phyloP scores from a whole-genome alignment of 2,329 filamentous ascomycete species.

The Pseudogymnoascus sp. region DNA sequence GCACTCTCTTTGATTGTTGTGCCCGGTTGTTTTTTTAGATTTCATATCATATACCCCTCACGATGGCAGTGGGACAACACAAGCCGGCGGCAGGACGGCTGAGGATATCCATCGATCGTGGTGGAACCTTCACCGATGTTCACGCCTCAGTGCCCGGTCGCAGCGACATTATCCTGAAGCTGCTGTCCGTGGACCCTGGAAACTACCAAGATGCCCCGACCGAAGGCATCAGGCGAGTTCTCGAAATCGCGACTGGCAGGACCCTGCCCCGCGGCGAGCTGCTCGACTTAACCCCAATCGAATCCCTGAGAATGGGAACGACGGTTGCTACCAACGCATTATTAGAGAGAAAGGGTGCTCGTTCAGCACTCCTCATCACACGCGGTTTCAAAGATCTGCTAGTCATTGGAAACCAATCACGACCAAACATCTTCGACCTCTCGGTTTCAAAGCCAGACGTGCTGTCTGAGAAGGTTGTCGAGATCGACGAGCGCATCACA shows the following conservation, averaged over 20 bases:
- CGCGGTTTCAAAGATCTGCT: slow-evolving; percentile 66
- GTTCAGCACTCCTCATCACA: slow-evolving; percentile 62
- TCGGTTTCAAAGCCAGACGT: slow-evolving; percentile 59
- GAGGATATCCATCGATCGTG: slow-evolving; percentile 35
- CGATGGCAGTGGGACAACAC: slow-evolving; percentile 1
- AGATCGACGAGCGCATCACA: slow-evolving; percentile 65
- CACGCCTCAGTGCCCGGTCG: slow-evolving; percentile 53
- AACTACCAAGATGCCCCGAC: slow-evolving; percentile 63
- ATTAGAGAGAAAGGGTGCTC: slow-evolving; percentile 65
- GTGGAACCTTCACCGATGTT: slow-evolving; percentile 68
- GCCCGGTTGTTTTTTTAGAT: neutral
- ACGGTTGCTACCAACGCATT: slow-evolving; percentile 70
- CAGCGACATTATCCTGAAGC: slow-evolving; percentile 64
- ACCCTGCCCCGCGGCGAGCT: slow-evolving; percentile 53
- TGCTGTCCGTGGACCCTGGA: slow-evolving; percentile 65
- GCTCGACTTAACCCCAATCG: slow-evolving; percentile 55
- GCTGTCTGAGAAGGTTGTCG: slow-evolving; percentile 59
- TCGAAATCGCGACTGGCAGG: slow-evolving; percentile 50
- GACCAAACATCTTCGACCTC: slow-evolving; percentile 65
- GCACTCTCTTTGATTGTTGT: neutral
- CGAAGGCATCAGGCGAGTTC: slow-evolving; percentile 57
- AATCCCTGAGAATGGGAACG: slow-evolving; percentile 68
- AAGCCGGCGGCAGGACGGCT: neutral
- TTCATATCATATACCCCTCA: slow-evolving; percentile 2
- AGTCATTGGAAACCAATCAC: slow-evolving; percentile 65